These are phyloP conservation scores for Betula pendula DNA, from an alignment of 306 rosid species.

Conservation along the genomic window DNA sequence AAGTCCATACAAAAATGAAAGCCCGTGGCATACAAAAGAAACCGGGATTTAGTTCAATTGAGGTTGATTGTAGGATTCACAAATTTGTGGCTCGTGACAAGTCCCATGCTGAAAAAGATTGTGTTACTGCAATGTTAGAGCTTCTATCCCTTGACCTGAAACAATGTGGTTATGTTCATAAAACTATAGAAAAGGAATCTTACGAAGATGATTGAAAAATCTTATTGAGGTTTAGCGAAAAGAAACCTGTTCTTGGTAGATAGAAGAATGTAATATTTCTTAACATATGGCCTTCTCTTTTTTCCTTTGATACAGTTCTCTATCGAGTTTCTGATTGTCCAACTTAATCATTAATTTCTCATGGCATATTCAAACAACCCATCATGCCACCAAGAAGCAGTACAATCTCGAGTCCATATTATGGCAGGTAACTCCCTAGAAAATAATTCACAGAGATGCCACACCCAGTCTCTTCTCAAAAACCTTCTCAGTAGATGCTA, in stretches of 20 bases:
- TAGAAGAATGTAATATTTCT: not conserved
- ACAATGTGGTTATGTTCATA: constrained; percentile 60
- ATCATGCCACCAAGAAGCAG: too few relatives aligned
- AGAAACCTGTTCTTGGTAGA: not conserved
- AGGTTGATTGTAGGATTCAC: constrained; percentile 71
- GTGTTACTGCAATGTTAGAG: constrained; percentile 44
- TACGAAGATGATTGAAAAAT: constrained; percentile 34
- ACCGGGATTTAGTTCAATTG: constrained; percentile 78
- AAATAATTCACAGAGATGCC: constrained; percentile 22
- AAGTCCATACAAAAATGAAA: constrained; percentile 49
- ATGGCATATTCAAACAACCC: too few relatives aligned
- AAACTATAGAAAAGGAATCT: constrained; percentile 38
- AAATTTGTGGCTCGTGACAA: constrained; percentile 74
- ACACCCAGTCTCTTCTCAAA: not conserved
- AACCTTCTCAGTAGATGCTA: too few relatives aligned
- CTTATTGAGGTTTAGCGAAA: not conserved
- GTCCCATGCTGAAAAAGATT: constrained; percentile 51
- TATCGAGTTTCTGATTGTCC: too few relatives aligned
- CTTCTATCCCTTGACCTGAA: constrained; percentile 65
- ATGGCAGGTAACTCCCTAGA: not conserved
- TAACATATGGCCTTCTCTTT: too few relatives aligned
- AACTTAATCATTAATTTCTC: too few relatives aligned
- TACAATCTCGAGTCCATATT: not conserved
- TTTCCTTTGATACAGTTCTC: too few relatives aligned
- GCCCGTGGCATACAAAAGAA: constrained; percentile 65